These are phyloP conservation scores for Myxozyma neotropica DNA, from an alignment of 805 yeast species.

Conservation along the genomic window DNA sequence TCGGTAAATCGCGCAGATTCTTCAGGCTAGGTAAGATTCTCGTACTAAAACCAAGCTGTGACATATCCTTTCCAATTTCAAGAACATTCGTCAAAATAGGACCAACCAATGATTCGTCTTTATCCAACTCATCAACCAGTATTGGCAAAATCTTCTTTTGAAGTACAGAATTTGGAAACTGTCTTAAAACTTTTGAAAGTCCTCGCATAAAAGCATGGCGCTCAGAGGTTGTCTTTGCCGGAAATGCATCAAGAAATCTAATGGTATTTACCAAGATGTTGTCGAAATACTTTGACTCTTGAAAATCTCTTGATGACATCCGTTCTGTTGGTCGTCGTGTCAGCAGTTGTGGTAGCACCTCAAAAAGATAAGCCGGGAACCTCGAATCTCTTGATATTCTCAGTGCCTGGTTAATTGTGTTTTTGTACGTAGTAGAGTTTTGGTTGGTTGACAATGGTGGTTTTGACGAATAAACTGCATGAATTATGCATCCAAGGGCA, in stretches of 20 bases:
- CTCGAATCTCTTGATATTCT: conserved; percentile 50
- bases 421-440: conserved; percentile 53
- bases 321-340: conserved; percentile 61
- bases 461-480: conserved; percentile 61
- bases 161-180: conserved; percentile 60
- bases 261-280: conserved; percentile 80
- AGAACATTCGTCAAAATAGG: conserved; percentile 59
- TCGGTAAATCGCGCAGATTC: conserved; percentile 43
- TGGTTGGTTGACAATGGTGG: conserved; percentile 53
- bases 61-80: conserved; percentile 63
- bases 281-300: conserved; percentile 75
- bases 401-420: conserved; percentile 44
- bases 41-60: conserved; percentile 78
- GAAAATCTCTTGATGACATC: conserved; percentile 63
- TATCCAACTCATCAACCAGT: conserved; percentile 53
- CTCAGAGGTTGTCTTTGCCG: conserved; percentile 70
- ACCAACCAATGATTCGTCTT: conserved; percentile 49
- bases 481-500: conserved; percentile 77
- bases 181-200: conserved; percentile 54
- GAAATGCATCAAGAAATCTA: conserved; percentile 78
- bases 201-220: conserved; percentile 69
- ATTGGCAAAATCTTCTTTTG: conserved; percentile 76
- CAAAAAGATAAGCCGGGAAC: conserved; percentile 60
- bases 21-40: conserved; percentile 55
- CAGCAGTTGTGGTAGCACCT: conserved; percentile 56